Evolutionary conservation across 1,139 yeast species (phyloP).

Genomic region (Petasospora fabianii): DNA sequence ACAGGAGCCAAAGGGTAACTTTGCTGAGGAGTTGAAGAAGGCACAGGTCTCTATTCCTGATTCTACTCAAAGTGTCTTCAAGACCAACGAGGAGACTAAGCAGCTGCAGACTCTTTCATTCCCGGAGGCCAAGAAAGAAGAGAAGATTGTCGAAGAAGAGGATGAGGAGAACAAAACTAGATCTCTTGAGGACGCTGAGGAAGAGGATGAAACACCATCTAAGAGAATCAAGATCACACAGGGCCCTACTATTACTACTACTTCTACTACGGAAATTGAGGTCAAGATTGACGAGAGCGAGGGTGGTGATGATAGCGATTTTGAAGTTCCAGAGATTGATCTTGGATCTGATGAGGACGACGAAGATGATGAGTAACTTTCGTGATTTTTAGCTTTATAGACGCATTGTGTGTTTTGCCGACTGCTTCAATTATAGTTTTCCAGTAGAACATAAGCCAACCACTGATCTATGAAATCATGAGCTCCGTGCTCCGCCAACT

Average conservation of each 20-base stretch:
- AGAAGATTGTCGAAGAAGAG: too few relatives aligned
- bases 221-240: slow-evolving; percentile 24
- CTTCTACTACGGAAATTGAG: slow-evolving; percentile 13
- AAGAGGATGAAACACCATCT: slow-evolving; percentile 24
- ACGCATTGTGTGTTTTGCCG: too few relatives aligned
- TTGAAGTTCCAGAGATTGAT: slow-evolving; percentile 56
- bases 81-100: slow-evolving; percentile 22
- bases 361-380: slow-evolving; percentile 5
- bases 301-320: slow-evolving; percentile 43
- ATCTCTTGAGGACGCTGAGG: slow-evolving; percentile 22
- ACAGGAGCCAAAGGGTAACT: slow-evolving; percentile 6
- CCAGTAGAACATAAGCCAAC: too few relatives aligned
- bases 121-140: slow-evolving; percentile 13
- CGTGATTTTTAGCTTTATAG: too few relatives aligned
- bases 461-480: not conserved
- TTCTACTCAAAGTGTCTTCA: slow-evolving; percentile 17
- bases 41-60: slow-evolving; percentile 10
- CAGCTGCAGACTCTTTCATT: slow-evolving; percentile 20
- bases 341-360: slow-evolving; percentile 35
- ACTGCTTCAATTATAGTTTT: too few relatives aligned
- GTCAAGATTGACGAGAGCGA: slow-evolving; percentile 18
- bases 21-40: slow-evolving; percentile 13
- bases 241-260: slow-evolving; percentile 4
- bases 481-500: too few relatives aligned
- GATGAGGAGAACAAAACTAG: slow-evolving; percentile 15